Evolutionary conservation across 768 basidiomycete species (phyloP).

Genomic region (Termitomyces sp.): DNA sequence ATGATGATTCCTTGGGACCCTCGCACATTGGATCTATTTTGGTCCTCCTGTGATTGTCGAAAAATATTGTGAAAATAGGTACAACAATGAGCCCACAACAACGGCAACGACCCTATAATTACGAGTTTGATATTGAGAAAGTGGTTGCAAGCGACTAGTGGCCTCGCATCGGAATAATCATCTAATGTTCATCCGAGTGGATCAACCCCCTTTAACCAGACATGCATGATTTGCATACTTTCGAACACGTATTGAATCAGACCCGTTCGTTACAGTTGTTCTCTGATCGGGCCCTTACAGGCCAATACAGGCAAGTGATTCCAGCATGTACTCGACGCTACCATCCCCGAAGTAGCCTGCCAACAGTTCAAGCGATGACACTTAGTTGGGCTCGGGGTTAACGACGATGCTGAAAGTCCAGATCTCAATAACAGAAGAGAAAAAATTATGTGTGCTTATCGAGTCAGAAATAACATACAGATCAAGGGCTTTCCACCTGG

Average conservation of each 20-base stretch:
- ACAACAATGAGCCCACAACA: constrained; percentile 3
- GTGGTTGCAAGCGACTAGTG: neutral
- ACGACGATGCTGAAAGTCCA: neutral
- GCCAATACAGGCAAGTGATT: neutral
- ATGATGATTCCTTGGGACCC: too few species aligned
- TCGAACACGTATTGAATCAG: constrained; percentile 2
- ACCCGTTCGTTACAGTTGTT: neutral
- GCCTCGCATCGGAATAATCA: neutral
- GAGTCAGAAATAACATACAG: constrained; percentile 1
- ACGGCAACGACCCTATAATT: neutral
- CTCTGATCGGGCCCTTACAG: neutral
- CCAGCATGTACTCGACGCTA: neutral
- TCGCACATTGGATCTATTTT: neutral
- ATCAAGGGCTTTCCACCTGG: constrained; percentile 19
- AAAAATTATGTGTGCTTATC: neutral
- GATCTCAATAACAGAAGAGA: neutral
- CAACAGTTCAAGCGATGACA: neutral
- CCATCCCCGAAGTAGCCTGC: neutral
- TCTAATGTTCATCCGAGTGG: neutral
- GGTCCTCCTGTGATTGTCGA: neutral
- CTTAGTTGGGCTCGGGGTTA: neutral
- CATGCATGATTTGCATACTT: neutral
- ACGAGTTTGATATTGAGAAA: neutral
- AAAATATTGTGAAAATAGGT: constrained; percentile 1
- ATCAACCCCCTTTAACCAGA: constrained; percentile 1